Conservation (phyloP, 164 flowering plant species). For the Aristolochia californica region DNA sequence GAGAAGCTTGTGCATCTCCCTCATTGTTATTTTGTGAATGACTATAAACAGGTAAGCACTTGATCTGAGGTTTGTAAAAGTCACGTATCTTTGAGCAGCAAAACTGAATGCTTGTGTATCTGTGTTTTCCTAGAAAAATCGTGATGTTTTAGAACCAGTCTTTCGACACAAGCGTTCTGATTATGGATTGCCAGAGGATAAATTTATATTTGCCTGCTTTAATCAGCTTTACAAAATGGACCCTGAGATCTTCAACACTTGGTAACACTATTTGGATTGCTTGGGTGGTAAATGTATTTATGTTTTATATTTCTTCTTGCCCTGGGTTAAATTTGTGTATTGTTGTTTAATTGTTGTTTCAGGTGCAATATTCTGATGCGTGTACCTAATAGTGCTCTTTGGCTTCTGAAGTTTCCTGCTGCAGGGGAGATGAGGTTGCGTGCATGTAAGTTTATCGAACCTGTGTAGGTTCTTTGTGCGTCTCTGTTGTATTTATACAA, state of each 20-base stretch:
- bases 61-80: not conserved
- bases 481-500: no score
- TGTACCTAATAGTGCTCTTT: conserved; percentile 84
- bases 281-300: not conserved
- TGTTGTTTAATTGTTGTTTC: no score
- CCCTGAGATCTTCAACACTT: conserved; percentile 79
- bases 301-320: not conserved
- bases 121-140: conserved; percentile 57
- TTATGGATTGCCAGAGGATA: conserved; percentile 89
- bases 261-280: conserved; percentile 30
- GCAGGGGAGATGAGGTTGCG: conserved; percentile 95
- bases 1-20: conserved; percentile 99
- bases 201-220: conserved; percentile 91
- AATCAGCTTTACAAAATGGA: conserved; percentile 98
- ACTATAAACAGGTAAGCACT: conserved; percentile 58
- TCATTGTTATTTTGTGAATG: conserved; percentile 96
- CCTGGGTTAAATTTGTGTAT: not conserved
- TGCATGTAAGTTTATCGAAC: conserved; percentile 44
- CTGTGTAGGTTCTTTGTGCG: not conserved
- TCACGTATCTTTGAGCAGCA: not conserved
- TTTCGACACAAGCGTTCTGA: conserved; percentile 74
- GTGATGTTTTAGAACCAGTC: conserved; percentile 67
- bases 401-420: conserved; percentile 98
- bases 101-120: not conserved
- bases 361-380: conserved; percentile 99